Percentiles rank a stretch among this genome's conserved stretches.
phyloP scores from a whole-genome alignment of 2,329 filamentous ascomycete genomes.

The Calonectria pseudoreteaudii region DNA sequence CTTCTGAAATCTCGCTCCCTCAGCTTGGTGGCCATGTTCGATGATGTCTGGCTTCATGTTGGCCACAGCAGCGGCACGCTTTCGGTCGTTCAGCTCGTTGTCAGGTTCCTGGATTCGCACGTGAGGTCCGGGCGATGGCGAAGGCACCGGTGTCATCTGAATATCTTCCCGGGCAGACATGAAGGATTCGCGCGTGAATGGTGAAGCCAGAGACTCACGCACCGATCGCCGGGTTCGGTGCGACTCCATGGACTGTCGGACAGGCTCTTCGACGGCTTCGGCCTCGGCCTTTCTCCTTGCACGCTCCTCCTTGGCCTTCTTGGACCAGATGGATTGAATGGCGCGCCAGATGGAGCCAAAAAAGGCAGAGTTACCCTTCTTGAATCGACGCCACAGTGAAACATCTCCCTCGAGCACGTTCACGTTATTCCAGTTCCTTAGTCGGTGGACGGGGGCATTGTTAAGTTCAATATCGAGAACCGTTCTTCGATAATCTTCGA shows the following conservation, averaged over 20 bases:
- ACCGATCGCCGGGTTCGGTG: conserved; percentile 49
- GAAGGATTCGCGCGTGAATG: conserved; percentile 66
- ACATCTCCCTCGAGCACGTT: conserved; percentile 91
- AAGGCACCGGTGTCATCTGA: conserved; percentile 95
- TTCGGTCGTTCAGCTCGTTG: conserved; percentile 42
- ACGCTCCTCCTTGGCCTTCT: conserved; percentile 62
- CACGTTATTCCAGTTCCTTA: conserved; percentile 91
- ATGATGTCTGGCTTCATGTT: conserved; percentile 72
- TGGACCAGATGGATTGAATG: conserved; percentile 61
- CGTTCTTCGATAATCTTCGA: conserved; percentile 95
- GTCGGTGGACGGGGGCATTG: conserved; percentile 92
- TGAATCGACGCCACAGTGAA: conserved; percentile 86
- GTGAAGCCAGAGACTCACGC: conserved; percentile 58
- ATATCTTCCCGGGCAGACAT: conserved; percentile 76
- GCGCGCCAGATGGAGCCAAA: conserved; percentile 65
- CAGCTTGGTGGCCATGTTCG: conserved; percentile 73
- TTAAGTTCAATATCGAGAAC: conserved; percentile 93
- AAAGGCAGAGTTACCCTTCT: conserved; percentile 83
- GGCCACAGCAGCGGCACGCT: conserved; percentile 52
- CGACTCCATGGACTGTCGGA: conserved; percentile 68
- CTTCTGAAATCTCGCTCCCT: conserved; percentile 87
- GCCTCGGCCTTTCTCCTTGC: conserved; percentile 56
- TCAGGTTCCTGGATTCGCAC: conserved; percentile 55
- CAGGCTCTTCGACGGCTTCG: conserved; percentile 57
- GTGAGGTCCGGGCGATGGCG: conserved; percentile 70